phyloP scores from a whole-genome alignment of 1,284 basidiomycete species.

The Bjerkandera adusta region DNA sequence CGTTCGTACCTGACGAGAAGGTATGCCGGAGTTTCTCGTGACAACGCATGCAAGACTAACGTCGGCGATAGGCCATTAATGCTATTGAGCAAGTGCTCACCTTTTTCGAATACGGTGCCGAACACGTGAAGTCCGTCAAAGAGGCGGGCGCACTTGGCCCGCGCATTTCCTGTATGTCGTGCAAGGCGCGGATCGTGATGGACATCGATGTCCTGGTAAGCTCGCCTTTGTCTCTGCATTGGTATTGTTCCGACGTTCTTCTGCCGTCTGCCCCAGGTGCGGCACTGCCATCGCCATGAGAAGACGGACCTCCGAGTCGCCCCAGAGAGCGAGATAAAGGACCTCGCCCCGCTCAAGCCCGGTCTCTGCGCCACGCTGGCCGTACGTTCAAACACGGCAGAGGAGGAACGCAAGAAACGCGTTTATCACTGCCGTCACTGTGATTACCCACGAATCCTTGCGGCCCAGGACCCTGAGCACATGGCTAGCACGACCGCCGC shows the following conservation, averaged over 20 bases:
- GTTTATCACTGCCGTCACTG: conserved; percentile 60
- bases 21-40: conserved; percentile 30
- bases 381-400: conserved; percentile 20
- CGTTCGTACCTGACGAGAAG: conserved; percentile 57
- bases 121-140: conserved; percentile 26
- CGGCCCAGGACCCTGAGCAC: neutral
- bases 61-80: conserved; percentile 38
- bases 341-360: conserved; percentile 26
- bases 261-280: conserved; percentile 37
- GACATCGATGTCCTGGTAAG: conserved; percentile 48
- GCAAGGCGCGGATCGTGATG: conserved; percentile 50
- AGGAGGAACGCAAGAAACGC: conserved; percentile 29
- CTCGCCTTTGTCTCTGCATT: conserved; percentile 8
- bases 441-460: neutral
- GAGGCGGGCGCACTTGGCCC: conserved; percentile 26
- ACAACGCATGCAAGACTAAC: neutral
- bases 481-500: neutral
- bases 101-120: conserved; percentile 31
- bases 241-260: conserved; percentile 8
- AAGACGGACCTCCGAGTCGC: conserved; percentile 43
- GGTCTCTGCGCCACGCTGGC: conserved; percentile 34
- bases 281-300: conserved; percentile 63
- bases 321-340: conserved; percentile 21
- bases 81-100: conserved; percentile 37
- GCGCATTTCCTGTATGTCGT: conserved; percentile 50